Evolutionary conservation across 2,329 filamentous ascomycete species (phyloP).

Genomic region (Ascochyta pisi): DNA sequence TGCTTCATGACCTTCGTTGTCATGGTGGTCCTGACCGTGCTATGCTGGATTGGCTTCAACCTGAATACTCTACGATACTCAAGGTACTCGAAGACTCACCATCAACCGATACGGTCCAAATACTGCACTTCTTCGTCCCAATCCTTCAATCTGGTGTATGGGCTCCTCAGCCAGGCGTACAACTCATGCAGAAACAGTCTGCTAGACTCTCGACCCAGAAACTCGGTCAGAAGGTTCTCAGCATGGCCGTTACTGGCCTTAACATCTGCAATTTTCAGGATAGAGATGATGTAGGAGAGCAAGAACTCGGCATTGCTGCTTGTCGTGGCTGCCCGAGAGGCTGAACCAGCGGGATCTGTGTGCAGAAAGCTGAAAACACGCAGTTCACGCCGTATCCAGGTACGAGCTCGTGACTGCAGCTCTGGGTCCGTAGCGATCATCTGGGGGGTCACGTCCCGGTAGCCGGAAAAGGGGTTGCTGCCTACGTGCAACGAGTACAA

Average conservation of each 20-base stretch:
- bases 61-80: no score
- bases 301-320: constrained; percentile 81
- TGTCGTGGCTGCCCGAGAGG: constrained; percentile 31
- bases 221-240: constrained; percentile 79
- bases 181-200: constrained; percentile 85
- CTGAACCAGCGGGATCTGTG: constrained; percentile 38
- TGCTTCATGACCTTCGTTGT: no score
- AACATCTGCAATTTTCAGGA: constrained; percentile 82
- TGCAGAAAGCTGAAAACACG: constrained; percentile 80
- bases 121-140: constrained; percentile 89
- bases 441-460: constrained; percentile 74
- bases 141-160: constrained; percentile 71
- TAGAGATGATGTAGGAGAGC: constrained; percentile 83
- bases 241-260: constrained; percentile 80
- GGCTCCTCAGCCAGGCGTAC: constrained; percentile 81
- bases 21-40: no score
- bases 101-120: constrained; percentile 20
- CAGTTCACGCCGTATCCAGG: constrained; percentile 84
- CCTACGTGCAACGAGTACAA: constrained; percentile 84
- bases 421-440: constrained; percentile 69
- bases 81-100: background rate
- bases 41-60: no score
- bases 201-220: constrained; percentile 76
- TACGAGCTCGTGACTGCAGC: constrained; percentile 76
- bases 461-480: constrained; percentile 77